Evolutionary conservation across 2,329 filamentous ascomycete species (phyloP), one percentile per base, ranked within the genome.

Genomic region (Apiospora malaysiana): DNA sequence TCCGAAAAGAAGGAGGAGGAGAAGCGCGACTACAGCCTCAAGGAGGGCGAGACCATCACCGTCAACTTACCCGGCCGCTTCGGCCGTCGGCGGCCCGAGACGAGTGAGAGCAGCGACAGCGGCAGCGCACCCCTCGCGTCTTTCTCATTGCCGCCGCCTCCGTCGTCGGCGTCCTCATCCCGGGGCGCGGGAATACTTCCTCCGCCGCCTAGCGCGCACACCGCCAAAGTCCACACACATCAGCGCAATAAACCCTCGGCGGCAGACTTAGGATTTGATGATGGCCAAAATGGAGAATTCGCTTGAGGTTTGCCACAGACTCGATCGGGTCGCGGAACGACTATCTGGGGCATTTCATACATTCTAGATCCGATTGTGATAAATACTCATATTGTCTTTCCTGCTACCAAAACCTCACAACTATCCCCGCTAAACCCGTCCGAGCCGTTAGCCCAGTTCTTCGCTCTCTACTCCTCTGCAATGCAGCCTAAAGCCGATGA

Each of bases 261-360:
- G 6, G 84, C 91, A 77, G 91, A 94, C 71, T 77, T 95, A 74
- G 93, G 93, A 0, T 96, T 96, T 76, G 94, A 97, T 77, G 93
- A 97, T 79, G 94, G 94, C 1, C 92, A 95, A 78, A 95, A 94
- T 87, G 94, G 93, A 25, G 94, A 97, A 82, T 97, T 97, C 83
- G 88, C 87, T 66, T 90, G 73, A 75, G 45, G 16, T 37, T n/a
- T 67, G 45, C 12, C n/a, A 18, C 6, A 21, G 16, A 37, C 32
- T 46, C 42, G 45, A 43, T 32, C 23, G 25, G 25, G 42, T 32
- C 9, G 42, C 56, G 32, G 32, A 21, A n/a, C 40, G 32, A 10
- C 10, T 32, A 21, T 63, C 56, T 40, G 37, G 25, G 18, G 32
- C 18, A 10, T 40, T n/a, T 63, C 9, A 63, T 63, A 40, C 32